Evolutionary conservation across 768 basidiomycete genomes (phyloP).

Genomic region (Tricholoma matsutake): DNA sequence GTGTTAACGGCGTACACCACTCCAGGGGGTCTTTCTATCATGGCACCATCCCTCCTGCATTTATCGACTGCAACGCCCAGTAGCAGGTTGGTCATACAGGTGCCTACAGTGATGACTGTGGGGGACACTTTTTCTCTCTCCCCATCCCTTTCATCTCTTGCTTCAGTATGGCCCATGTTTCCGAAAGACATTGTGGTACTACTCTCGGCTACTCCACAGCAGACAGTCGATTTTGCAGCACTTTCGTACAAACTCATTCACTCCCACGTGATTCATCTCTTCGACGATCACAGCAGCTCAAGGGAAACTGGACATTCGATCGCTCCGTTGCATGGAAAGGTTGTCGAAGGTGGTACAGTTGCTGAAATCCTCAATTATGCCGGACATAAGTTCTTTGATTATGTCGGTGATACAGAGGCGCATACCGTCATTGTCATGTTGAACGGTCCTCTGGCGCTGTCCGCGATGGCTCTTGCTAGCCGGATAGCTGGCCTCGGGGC

Average conservation of each 20-base stretch:
- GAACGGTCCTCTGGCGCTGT: slow-evolving; percentile 75
- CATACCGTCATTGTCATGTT: slow-evolving; percentile 64
- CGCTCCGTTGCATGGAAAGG: slow-evolving; percentile 32
- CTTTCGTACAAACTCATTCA: slow-evolving; percentile 68
- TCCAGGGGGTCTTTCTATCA: slow-evolving; percentile 75
- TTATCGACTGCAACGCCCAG: slow-evolving; percentile 60
- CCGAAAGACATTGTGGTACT: slow-evolving; percentile 68
- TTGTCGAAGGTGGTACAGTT: slow-evolving; percentile 30
- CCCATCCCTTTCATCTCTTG: slow-evolving; percentile 72
- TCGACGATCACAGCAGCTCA: slow-evolving; percentile 80
- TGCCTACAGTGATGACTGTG: slow-evolving; percentile 68
- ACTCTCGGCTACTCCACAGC: slow-evolving; percentile 81
- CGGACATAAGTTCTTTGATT: slow-evolving; percentile 78
- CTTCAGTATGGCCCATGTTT: slow-evolving; percentile 55
- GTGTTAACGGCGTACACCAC: slow-evolving; percentile 80
- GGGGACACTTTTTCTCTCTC: slow-evolving; percentile 68
- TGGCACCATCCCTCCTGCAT: slow-evolving; percentile 76
- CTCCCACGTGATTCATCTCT: slow-evolving; percentile 81
- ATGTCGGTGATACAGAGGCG: slow-evolving; percentile 63
- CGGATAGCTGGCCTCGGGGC: slow-evolving; percentile 53
- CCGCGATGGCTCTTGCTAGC: slow-evolving; percentile 49
- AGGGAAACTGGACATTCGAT: slow-evolving; percentile 70
- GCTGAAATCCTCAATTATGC: slow-evolving; percentile 48
- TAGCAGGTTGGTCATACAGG: slow-evolving; percentile 78
- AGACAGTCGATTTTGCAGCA: slow-evolving; percentile 72